Evolutionary conservation across 2,329 filamentous ascomycete species (phyloP), one percentile per base, ranked within the genome.

Genomic region (Coniochaeta sp.): DNA sequence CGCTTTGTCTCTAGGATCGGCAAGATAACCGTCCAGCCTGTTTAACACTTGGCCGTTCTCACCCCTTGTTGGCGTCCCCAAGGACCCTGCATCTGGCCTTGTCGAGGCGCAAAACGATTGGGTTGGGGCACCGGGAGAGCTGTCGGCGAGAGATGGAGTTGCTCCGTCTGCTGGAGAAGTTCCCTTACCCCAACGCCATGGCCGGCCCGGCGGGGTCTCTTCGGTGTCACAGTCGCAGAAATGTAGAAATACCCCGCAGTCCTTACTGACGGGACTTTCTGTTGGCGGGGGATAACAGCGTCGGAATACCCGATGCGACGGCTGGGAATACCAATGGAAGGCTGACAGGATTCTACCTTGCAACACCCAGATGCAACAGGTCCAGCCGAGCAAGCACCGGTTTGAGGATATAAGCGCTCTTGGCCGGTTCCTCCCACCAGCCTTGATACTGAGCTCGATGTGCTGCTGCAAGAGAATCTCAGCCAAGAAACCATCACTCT

Each of bases 211-310:
- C 38, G 38, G 38, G 20, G 22, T 26, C 38, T 42, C 38, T 42
- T 42, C 38, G 38, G 38, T 42, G 38, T 26, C 38, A 42, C 22
- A 42, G 38, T n/a, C n/a, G n/a, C n/a, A n/a, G n/a, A n/a, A n/a
- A n/a, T n/a, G n/a, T n/a, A 16, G 9, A 6, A 42, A 1, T 6
- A 13, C 38, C 38, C 18, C 38, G 20, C 20, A 42, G 9, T n/a
- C 20, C 38, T 42, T 26, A n/a, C n/a, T 9, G 38, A 22, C 38
- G 38, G 38, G 38, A 26, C 20, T 42, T 42, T n/a, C n/a, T 9
- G 18, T 42, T 42, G 18, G 38, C 38, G 18, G 20, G 20, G 18
- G 38, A 42, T 13, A 42, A 38, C 18, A 38, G 33, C 13, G 22
- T 42, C 38, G 38, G 38, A 22, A n/a, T 42, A 42, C 12, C 38